Conservation (phyloP, 2,329 filamentous ascomycete species). For the Tolypocladium ophioglossoides region DNA sequence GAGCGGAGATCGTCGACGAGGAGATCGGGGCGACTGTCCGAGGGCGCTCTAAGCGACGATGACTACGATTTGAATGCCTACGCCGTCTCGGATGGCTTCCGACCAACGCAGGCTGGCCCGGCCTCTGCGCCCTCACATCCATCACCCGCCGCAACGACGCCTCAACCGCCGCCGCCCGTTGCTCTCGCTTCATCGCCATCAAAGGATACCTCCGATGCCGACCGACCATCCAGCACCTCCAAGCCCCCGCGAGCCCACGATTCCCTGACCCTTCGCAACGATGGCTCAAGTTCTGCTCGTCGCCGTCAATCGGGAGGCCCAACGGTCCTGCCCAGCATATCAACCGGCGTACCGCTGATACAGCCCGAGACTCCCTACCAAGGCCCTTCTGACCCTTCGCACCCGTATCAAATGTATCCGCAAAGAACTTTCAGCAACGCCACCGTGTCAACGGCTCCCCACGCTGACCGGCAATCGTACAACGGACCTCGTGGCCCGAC, state of each 20-base stretch:
- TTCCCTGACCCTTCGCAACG: conserved; percentile 40
- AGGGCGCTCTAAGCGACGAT: conserved; percentile 19
- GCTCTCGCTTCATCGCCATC: conserved; percentile 10
- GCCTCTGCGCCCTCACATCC: conserved; percentile 13
- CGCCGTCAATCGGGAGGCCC: conserved; percentile 1
- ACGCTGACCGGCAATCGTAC: conserved; percentile 33
- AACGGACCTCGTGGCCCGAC: conserved; percentile 55
- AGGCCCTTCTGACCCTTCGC: conserved; percentile 63
- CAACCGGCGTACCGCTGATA: conserved; percentile 27
- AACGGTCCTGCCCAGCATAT: conserved; percentile 12
- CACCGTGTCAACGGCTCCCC: conserved; percentile 55
- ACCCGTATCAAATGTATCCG: conserved; percentile 77
- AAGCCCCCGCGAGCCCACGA: conserved; percentile 41
- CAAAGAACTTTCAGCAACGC: conserved; percentile 61
- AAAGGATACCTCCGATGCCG: conserved; percentile 12
- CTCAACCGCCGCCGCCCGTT: conserved; percentile 9
- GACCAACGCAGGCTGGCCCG: not conserved
- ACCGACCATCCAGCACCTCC: conserved; percentile 42
- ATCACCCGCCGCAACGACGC: conserved; percentile 7
- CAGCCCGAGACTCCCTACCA: conserved; percentile 54
- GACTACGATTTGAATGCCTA: conserved; percentile 40
- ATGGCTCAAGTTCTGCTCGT: conserved; percentile 27
- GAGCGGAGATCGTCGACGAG: conserved; percentile 33
- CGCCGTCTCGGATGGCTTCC: conserved; percentile 37
- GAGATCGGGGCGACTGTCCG: conserved; percentile 28